Evolutionary conservation across 805 yeast genomes (phyloP).

Genomic region (Candida mattraensis): DNA sequence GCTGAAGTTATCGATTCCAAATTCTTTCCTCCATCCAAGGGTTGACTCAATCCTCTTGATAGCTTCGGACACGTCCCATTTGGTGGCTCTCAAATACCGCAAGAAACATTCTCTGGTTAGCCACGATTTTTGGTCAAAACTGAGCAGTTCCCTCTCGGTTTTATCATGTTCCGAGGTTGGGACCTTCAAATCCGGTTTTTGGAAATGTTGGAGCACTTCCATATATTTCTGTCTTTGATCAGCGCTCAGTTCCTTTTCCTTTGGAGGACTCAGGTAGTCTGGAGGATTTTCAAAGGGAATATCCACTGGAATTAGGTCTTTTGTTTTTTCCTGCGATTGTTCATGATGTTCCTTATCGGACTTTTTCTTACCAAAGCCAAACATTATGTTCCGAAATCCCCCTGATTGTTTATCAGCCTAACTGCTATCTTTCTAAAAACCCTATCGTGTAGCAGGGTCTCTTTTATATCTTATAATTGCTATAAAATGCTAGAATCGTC

Average conservation of each 20-base stretch:
- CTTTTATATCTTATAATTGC: no score
- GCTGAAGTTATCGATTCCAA: slow-evolving; percentile 59
- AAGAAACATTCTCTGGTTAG: slow-evolving; percentile 86
- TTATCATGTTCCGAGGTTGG: slow-evolving; percentile 45
- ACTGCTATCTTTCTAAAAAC: no score
- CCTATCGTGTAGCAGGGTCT: no score
- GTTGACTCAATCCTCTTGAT: slow-evolving; percentile 74
- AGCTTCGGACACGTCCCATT: slow-evolving; percentile 77
- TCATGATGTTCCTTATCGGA: slow-evolving; percentile 3
- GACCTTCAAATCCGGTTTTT: slow-evolving; percentile 47
- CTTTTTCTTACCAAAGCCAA: slow-evolving; percentile 31
- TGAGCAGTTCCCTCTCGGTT: slow-evolving; percentile 37
- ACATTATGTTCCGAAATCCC: slow-evolving; percentile 15
- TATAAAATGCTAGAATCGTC: no score
- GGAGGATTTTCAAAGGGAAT: slow-evolving; percentile 62
- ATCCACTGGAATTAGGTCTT: slow-evolving; percentile 24
- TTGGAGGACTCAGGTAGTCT: slow-evolving; percentile 49
- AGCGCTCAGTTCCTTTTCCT: slow-evolving; percentile 42
- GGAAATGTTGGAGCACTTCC: slow-evolving; percentile 65
- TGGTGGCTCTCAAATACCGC: slow-evolving; percentile 90
- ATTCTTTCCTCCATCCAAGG: slow-evolving; percentile 90
- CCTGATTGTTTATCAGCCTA: no score
- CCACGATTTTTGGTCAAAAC: slow-evolving; percentile 79
- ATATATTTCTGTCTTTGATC: slow-evolving; percentile 62
- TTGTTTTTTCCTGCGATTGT: slow-evolving; percentile 5